phyloP scores from a whole-genome alignment of 2,329 filamentous ascomycete species.

The Dactylonectria macrodidyma region DNA sequence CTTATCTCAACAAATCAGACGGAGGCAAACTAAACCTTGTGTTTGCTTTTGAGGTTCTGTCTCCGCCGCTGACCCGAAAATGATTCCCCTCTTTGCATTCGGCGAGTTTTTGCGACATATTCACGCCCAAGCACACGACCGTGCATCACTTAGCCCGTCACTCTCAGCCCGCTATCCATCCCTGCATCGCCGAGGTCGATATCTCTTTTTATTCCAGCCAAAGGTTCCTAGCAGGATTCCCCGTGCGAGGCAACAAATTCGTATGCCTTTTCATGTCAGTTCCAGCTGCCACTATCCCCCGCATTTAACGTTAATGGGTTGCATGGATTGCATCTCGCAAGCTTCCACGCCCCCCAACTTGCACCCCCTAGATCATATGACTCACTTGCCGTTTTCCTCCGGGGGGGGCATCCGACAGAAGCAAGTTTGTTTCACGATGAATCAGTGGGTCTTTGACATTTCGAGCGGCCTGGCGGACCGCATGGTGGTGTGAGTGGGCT shows the following conservation, averaged over 20 bases:
- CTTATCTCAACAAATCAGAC: conserved; percentile 43
- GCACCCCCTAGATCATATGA: conserved; percentile 37
- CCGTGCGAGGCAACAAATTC: background rate
- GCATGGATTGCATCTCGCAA: conserved; percentile 34
- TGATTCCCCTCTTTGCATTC: conserved; percentile 25
- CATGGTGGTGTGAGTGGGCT: conserved; percentile 29
- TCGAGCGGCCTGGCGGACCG: conserved; percentile 30
- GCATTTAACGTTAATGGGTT: conserved; percentile 32
- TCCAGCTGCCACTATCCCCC: conserved; percentile 31
- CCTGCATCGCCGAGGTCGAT: conserved; percentile 24
- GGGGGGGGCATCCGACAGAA: conserved; percentile 39
- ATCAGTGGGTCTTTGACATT: conserved; percentile 14
- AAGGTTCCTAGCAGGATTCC: conserved; percentile 18
- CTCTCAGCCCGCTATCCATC: conserved; percentile 31
- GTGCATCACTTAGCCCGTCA: conserved; percentile 41
- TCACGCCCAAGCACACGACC: conserved; percentile 44
- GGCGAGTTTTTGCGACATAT: conserved; percentile 39
- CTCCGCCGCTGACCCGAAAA: conserved; percentile 31
- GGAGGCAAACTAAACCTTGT: conserved; percentile 22
- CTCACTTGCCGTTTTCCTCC: conserved; percentile 31
- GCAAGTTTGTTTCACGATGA: conserved; percentile 41
- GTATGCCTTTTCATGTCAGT: conserved; percentile 21
- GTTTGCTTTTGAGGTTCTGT: conserved; percentile 28
- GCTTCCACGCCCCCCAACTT: conserved; percentile 13
- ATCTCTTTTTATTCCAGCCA: conserved; percentile 21